These are phyloP conservation scores for Aristolochia contorta DNA, from an alignment of 164 flowering plant species.

Conservation along the genomic window DNA sequence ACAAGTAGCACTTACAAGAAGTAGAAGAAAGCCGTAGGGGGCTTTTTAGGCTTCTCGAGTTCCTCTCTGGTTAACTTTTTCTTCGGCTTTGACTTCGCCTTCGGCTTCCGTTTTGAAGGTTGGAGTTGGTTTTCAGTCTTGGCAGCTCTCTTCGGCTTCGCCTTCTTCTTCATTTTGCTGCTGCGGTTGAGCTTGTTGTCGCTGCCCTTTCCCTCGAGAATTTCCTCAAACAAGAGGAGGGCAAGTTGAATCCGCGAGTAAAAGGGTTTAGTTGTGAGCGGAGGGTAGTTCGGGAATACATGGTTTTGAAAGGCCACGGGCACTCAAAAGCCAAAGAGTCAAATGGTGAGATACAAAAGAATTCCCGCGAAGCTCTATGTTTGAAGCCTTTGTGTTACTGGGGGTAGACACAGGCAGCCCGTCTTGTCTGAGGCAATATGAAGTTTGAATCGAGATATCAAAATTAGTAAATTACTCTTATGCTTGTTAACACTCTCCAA, in stretches of 20 bases:
- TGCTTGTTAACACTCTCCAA: too few species aligned
- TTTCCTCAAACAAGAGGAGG: not conserved
- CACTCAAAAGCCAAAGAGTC: too few species aligned
- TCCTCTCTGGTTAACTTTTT: conserved; percentile 3
- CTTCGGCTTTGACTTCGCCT: conserved; percentile 3
- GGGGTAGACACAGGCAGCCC: too few species aligned
- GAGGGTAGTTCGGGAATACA: too few species aligned
- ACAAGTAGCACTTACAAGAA: conserved; percentile 7
- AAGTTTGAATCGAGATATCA: too few species aligned
- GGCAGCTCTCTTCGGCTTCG: not conserved
- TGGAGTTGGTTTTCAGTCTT: not conserved
- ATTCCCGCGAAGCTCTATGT: too few species aligned
- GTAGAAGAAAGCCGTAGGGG: conserved; percentile 14
- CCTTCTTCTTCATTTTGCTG: conserved; percentile 2
- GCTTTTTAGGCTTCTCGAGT: conserved; percentile 8
- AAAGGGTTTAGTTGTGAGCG: too few species aligned
- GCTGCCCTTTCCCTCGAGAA: not conserved
- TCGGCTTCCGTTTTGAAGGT: not conserved
- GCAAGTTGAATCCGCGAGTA: not conserved
- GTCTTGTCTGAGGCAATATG: too few species aligned
- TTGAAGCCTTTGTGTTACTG: too few species aligned
- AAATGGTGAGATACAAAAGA: too few species aligned
- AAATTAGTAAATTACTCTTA: too few species aligned
- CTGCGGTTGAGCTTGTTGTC: not conserved
- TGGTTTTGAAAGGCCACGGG: too few species aligned